Evolutionary conservation across 371 early-diverging fungal species (phyloP).

Genomic region (Zychaea mexicana): DNA sequence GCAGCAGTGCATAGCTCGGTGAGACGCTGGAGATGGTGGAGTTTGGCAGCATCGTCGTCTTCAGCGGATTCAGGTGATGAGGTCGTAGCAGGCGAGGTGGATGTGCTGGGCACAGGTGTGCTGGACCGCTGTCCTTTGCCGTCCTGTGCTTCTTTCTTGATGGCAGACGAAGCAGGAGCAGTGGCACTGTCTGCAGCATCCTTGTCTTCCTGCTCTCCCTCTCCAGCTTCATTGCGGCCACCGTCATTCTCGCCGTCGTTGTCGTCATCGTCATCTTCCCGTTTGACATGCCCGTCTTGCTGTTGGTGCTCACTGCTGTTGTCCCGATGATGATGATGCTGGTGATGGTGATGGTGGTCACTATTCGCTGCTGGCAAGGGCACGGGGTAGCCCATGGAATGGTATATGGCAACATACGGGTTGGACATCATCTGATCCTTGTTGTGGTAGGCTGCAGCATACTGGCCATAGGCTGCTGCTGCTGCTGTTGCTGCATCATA

Average conservation of each 20-base stretch:
- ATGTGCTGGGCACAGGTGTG: slow-evolving; percentile 48
- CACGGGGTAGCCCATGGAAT: slow-evolving; percentile 45
- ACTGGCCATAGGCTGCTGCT: slow-evolving; percentile 34
- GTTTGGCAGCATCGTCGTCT: slow-evolving; percentile 16
- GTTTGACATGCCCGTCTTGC: slow-evolving; percentile 7
- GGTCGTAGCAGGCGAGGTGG: slow-evolving; percentile 38
- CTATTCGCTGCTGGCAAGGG: slow-evolving; percentile 25
- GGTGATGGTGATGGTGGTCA: too few species aligned
- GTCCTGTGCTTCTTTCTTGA: slow-evolving; percentile 11
- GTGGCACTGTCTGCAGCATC: too few species aligned
- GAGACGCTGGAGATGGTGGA: slow-evolving; percentile 16
- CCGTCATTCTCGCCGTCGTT: slow-evolving; percentile 19
- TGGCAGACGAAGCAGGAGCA: too few species aligned
- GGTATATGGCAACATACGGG: slow-evolving; percentile 44
- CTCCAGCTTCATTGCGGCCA: neutral
- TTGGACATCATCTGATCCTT: slow-evolving; percentile 42
- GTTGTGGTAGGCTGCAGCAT: slow-evolving; percentile 30
- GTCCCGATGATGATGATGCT: slow-evolving; percentile 20
- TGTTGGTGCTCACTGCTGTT: slow-evolving; percentile 17
- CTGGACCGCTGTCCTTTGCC: slow-evolving; percentile 16
- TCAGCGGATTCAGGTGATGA: slow-evolving; percentile 42
- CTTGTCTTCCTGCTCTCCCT: neutral
- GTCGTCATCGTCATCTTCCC: slow-evolving; percentile 7
- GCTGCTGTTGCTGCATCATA: slow-evolving; percentile 38
- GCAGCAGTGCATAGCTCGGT: slow-evolving; percentile 24